Evolutionary conservation across 768 basidiomycete genomes (phyloP).

Genomic region (Tephrocybe sp.): DNA sequence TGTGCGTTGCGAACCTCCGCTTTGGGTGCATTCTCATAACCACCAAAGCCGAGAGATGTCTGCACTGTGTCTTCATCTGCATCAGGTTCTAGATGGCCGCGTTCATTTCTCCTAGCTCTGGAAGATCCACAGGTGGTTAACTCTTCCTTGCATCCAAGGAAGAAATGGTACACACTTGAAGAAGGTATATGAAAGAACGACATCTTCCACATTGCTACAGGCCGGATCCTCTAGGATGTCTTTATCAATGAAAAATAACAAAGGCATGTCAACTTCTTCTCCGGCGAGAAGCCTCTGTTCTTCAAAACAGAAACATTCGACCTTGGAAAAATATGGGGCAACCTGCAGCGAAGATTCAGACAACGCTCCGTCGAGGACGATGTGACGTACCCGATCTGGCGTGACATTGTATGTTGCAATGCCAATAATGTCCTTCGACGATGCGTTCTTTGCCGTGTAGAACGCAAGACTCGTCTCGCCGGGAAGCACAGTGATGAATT

Average conservation of each 20-base stretch:
- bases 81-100: conserved; percentile 89
- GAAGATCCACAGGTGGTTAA: background rate
- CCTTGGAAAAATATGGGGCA: conserved; percentile 98
- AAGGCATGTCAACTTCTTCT: conserved; percentile 97
- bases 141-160: background rate
- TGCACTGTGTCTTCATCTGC: conserved; percentile 79
- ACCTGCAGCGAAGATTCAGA: conserved; percentile 49
- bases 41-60: conserved; percentile 73
- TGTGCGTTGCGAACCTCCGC: conserved; percentile 23
- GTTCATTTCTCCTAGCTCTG: conserved; percentile 84
- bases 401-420: conserved; percentile 99
- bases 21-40: conserved; percentile 56
- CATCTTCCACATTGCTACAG: conserved; percentile 83
- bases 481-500: conserved; percentile 85
- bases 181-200: conserved; percentile 96
- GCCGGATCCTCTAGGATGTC: conserved; percentile 93
- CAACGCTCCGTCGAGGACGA: background rate
- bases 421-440: conserved; percentile 88
- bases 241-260: conserved; percentile 98
- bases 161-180: conserved; percentile 66
- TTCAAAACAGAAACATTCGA: conserved; percentile 99
- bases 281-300: conserved; percentile 93
- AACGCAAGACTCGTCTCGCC: conserved; percentile 97
- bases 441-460: conserved; percentile 88
- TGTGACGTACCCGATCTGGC: conserved; percentile 74